Evolutionary conservation across 2,329 filamentous ascomycete genomes (phyloP).

Genomic region (Aspergillus quadricinctus): DNA sequence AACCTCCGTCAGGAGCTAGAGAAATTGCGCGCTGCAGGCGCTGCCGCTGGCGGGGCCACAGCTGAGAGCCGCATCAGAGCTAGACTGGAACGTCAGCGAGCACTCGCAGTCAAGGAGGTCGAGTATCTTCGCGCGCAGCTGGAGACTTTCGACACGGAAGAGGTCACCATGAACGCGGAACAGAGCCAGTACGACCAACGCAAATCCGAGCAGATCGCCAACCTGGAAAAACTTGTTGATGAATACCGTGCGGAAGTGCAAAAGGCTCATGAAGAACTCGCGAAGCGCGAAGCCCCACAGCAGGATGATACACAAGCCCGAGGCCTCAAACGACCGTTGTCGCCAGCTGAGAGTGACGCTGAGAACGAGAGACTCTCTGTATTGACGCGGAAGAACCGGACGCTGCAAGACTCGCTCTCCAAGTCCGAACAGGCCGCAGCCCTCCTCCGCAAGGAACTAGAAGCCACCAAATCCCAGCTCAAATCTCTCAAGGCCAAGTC

Average conservation of each 20-base stretch:
- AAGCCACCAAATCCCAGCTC: slow-evolving; percentile 69
- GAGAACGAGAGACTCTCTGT: slow-evolving; percentile 72
- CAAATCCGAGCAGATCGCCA: slow-evolving; percentile 68
- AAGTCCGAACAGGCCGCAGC: slow-evolving; percentile 65
- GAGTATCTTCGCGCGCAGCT: slow-evolving; percentile 91
- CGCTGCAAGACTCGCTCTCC: slow-evolving; percentile 72
- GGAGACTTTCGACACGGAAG: slow-evolving; percentile 81
- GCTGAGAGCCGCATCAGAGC: slow-evolving; percentile 64
- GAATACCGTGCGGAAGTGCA: slow-evolving; percentile 80
- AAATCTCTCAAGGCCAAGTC: slow-evolving; percentile 61
- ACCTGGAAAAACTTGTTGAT: slow-evolving; percentile 82
- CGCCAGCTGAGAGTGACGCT: slow-evolving; percentile 51
- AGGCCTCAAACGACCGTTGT: slow-evolving; percentile 61
- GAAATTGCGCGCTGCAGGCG: slow-evolving; percentile 54
- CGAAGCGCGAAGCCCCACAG: slow-evolving; percentile 53
- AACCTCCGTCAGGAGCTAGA: slow-evolving; percentile 66
- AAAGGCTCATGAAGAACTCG: slow-evolving; percentile 68
- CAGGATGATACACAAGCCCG: slow-evolving; percentile 39
- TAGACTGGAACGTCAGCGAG: slow-evolving; percentile 79
- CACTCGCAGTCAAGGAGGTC: slow-evolving; percentile 82
- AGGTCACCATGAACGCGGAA: slow-evolving; percentile 71
- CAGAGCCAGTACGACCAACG: slow-evolving; percentile 69
- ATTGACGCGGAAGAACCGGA: slow-evolving; percentile 80
- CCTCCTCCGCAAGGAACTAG: slow-evolving; percentile 70
- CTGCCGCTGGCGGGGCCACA: slow-evolving; percentile 37